Base-by-base conservation (phyloP, 108 stramenopile species). In the Nannochloropsis salina region DNA sequence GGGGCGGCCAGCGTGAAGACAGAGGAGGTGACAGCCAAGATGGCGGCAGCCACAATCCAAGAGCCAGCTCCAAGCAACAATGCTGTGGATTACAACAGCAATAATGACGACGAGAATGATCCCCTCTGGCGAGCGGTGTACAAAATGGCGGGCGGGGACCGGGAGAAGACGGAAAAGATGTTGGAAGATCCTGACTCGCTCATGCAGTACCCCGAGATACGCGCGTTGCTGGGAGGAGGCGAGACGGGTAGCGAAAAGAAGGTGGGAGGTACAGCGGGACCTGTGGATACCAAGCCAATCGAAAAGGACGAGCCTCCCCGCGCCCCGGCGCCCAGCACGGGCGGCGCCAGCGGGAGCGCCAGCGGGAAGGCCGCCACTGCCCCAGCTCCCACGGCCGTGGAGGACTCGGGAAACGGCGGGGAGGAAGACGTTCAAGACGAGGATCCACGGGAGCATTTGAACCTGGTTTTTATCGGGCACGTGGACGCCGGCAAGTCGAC, bases 401-500 rank as follows among this genome's bases (percentile, higher is more conserved):
- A 42, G 2, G 80, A 42, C 42, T 51, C 8, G 8, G 84, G 20
- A 2, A 51, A 18, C 2, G 85, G 2, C 4, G 85, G n/a, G 11
- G 84, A 81, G 18, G 84, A 2, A 20, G 90, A 90, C 9, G 80
- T 93, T 11, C 88, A 83, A 10, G 97, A 97, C 84, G 96, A 96
- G 41, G 99, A 99, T 88, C 97, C 97, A 12, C 45, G 89, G 42
- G 97, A 98, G 88, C 97, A 99, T 89, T 88, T 99, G 84, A 99
- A 99, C 91, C 85, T 99, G 79, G 97, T 99, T 42, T 99, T 99
- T 88, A 99, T 98, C 82, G 93, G 93, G 42, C 92, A 93, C 80
- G 92, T 93, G 44, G 98, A 99, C 90, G 99, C 99, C 5, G 99
- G 99, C 83, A 99, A 99, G 91, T 95, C 95, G 41, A 99, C 99